Percentiles rank a stretch among this genome's conserved stretches.
phyloP scores from a whole-genome alignment of 163 green algal species.

The Chlamydomonas reinhardtii region DNA sequence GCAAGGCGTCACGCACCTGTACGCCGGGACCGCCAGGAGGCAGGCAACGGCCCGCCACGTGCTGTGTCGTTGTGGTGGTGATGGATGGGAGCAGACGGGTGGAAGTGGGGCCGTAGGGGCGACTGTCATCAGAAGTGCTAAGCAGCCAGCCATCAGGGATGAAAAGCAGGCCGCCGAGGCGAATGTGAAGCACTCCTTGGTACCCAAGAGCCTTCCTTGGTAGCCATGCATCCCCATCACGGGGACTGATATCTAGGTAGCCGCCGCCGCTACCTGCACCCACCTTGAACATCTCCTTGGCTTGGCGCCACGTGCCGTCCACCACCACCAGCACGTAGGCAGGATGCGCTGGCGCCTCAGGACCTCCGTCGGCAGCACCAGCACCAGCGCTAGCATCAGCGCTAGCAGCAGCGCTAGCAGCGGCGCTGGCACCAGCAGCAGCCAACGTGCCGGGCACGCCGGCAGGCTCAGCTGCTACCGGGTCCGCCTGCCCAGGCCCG shows the following conservation, averaged over 20 bases:
- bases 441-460: background rate
- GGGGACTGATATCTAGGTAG: no score
- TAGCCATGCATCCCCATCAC: no score
- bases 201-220: no score
- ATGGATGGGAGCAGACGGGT: background rate
- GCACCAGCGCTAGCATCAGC: background rate
- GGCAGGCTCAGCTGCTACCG: no score
- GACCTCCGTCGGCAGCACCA: background rate
- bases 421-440: slow-evolving; percentile 15
- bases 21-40: slow-evolving; percentile 3
- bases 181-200: no score
- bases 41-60: slow-evolving; percentile 4
- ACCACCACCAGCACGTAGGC: slow-evolving; percentile 70
- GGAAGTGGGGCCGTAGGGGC: no score
- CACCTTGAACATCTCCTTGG: slow-evolving; percentile 70
- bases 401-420: slow-evolving; percentile 10
- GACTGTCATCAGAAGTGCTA: no score
- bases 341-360: background rate
- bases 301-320: slow-evolving; percentile 77
- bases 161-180: no score
- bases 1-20: background rate
- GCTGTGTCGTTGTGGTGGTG: background rate
- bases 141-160: no score
- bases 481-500: no score
- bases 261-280: no score